phyloP scores from a whole-genome alignment of 805 yeast species.

The Ascoidea tarda region DNA sequence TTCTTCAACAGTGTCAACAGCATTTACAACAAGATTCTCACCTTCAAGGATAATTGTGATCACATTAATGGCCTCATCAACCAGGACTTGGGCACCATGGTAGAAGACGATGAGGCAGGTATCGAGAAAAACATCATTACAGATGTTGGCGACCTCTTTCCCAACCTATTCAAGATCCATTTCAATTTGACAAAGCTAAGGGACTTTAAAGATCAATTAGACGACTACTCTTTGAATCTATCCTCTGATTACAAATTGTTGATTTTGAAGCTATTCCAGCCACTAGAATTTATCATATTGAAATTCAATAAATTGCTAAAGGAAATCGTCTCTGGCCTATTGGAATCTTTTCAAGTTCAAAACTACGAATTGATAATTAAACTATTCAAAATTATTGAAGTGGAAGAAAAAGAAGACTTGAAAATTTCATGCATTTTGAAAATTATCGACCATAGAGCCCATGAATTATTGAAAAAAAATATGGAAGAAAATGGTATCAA shows the following conservation, averaged over 20 bases:
- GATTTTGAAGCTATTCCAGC: constrained; percentile 38
- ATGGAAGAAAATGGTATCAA: constrained; percentile 11
- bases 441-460: constrained; percentile 15
- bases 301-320: constrained; percentile 52
- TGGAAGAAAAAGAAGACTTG: constrained; percentile 69
- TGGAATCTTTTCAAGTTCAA: constrained; percentile 60
- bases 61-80: constrained; percentile 40
- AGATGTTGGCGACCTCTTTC: constrained; percentile 31
- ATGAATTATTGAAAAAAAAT: constrained; percentile 8
- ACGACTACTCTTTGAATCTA: constrained; percentile 31
- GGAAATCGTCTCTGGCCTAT: constrained; percentile 51
- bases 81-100: constrained; percentile 15
- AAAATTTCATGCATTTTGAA: constrained; percentile 25
- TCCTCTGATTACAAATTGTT: constrained; percentile 55
- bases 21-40: constrained; percentile 47
- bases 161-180: constrained; percentile 53
- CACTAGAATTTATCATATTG: constrained; percentile 29
- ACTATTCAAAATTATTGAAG: constrained; percentile 62
- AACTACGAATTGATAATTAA: constrained; percentile 58
- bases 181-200: constrained; percentile 54
- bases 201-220: constrained; percentile 67
- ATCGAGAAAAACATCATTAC: constrained; percentile 12
- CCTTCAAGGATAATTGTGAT: constrained; percentile 35
- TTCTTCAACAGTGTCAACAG: constrained; percentile 56
- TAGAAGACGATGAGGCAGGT: constrained; percentile 16